Evolutionary conservation across 192 early-diverging fungal genomes (phyloP), one percentile per base, ranked within the genome.

Genomic region (Linderina pennispora): DNA sequence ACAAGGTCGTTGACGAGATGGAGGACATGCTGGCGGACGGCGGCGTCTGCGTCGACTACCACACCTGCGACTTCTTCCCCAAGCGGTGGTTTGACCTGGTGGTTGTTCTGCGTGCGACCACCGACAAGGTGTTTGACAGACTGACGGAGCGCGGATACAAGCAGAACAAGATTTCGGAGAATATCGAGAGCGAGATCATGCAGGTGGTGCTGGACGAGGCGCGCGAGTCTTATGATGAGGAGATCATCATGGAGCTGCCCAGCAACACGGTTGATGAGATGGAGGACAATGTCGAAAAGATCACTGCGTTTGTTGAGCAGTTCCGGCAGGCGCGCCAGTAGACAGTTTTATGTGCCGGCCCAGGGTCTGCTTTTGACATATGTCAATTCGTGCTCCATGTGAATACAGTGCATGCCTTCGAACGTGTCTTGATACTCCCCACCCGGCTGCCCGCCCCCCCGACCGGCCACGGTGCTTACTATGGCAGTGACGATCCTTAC

Each of bases 31-130:
- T 98, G 80, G 71, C 60, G 3, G 58, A 64, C 34, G 95, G 95
- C 28, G 91, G 91, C 24, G 81, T 83, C 45, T 78, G 96, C 38
- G 84, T 98, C 1, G 95, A 98, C 53, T 94, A 89, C 49, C 95
- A 98, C 62, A 85, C 90, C 7, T 94, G 90, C 54, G 95, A 86
- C 25, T 83, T 98, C 45, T 98, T 98, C 56, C 95, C 95, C 1
- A 92, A 98, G 77, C 76, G 92, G 37, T 97, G 91, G 91, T 97
- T 98, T 61, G 95, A 98, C 55, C 78, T 98, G 20, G 88, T 98
- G 4, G 78, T 98, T 42, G 92, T 96, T 2, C 77, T 98, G 36
- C 74, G 88, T 20, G 77, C 90, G 0, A 81, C 87, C 43, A 98
- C 87, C 38, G 59, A 54, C 42, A 66, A 81, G 14, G 75, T 98